These are phyloP conservation scores for Gaertneriomyces semiglobifer DNA, from an alignment of 192 early-diverging fungal species.

Conservation along the genomic window DNA sequence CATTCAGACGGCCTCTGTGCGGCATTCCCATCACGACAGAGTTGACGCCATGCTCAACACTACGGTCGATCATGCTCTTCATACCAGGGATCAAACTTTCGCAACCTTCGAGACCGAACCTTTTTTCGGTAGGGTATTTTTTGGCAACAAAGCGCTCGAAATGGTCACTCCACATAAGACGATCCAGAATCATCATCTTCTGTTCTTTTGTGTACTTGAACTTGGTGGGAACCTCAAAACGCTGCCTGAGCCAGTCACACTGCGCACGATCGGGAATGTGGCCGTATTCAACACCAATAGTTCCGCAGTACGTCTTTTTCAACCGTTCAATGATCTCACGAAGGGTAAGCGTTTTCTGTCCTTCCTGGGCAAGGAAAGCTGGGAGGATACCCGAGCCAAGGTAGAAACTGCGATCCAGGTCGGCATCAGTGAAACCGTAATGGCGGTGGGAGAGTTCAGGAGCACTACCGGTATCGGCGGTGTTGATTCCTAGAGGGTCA, in stretches of 20 bases:
- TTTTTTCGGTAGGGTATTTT: conserved; percentile 96
- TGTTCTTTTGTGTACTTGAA: conserved; percentile 86
- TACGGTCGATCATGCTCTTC: conserved; percentile 96
- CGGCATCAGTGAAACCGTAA: conserved; percentile 93
- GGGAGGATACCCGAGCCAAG: conserved; percentile 93
- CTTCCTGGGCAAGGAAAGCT: conserved; percentile 62
- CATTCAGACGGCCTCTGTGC: conserved; percentile 97
- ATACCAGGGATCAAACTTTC: conserved; percentile 97
- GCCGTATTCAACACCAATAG: conserved; percentile 96
- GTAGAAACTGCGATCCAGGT: conserved; percentile 87
- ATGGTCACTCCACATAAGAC: conserved; percentile 93
- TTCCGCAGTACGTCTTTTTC: conserved; percentile 85
- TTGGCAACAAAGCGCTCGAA: conserved; percentile 95
- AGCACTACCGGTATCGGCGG: conserved; percentile 55
- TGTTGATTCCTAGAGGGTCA: conserved; percentile 87
- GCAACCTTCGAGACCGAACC: conserved; percentile 97
- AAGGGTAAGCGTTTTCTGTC: conserved; percentile 73
- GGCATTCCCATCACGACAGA: conserved; percentile 98
- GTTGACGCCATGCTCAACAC: conserved; percentile 92
- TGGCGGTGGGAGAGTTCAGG: conserved; percentile 80
- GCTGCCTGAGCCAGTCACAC: conserved; percentile 95
- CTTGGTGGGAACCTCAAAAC: conserved; percentile 86
- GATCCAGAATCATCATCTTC: conserved; percentile 89
- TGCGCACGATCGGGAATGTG: conserved; percentile 94
- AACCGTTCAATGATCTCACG: conserved; percentile 84